Conservation (phyloP, 1,284 basidiomycete species). For the Kwoniella shivajii region DNA sequence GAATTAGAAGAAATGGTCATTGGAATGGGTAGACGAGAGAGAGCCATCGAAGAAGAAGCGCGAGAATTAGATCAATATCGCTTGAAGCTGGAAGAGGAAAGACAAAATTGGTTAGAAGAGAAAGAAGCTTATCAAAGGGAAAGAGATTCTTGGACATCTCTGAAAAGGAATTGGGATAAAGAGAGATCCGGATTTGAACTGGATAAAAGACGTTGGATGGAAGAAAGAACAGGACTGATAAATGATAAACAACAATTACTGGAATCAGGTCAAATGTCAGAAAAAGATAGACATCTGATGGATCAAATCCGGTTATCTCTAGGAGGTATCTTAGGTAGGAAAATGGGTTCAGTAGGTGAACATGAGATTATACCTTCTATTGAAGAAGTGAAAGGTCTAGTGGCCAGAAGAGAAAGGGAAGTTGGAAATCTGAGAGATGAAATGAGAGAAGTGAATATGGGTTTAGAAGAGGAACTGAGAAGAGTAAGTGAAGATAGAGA, state of each 20-base stretch:
- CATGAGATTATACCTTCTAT: conserved; percentile 22
- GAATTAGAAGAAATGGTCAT: conserved; percentile 49
- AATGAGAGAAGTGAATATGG: conserved; percentile 57
- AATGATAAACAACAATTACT: conserved; percentile 23
- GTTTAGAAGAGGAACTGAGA: conserved; percentile 62
- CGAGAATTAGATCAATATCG: conserved; percentile 30
- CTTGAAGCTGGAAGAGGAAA: conserved; percentile 61
- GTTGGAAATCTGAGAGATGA: conserved; percentile 50
- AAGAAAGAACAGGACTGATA: conserved; percentile 27
- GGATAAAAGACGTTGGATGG: conserved; percentile 13
- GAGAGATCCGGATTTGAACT: conserved; percentile 11
- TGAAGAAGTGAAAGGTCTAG: conserved; percentile 47
- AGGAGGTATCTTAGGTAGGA: conserved; percentile 39
- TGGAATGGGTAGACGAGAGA: conserved; percentile 45
- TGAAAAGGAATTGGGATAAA: conserved; percentile 25
- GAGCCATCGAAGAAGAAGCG: conserved; percentile 41
- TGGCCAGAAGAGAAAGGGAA: conserved; percentile 60
- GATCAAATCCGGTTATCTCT: conserved; percentile 43
- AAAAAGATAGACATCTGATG: conserved; percentile 54
- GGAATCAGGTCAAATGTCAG: conserved; percentile 27
- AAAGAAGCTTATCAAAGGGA: conserved; percentile 29
- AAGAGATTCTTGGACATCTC: conserved; percentile 26
- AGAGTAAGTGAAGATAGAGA: conserved; percentile 63
- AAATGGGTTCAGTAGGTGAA: conserved; percentile 21
- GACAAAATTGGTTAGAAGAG: conserved; percentile 56